Evolutionary conservation across 129 eudicot species (phyloP).

Genomic region (Flaveria robusta): DNA sequence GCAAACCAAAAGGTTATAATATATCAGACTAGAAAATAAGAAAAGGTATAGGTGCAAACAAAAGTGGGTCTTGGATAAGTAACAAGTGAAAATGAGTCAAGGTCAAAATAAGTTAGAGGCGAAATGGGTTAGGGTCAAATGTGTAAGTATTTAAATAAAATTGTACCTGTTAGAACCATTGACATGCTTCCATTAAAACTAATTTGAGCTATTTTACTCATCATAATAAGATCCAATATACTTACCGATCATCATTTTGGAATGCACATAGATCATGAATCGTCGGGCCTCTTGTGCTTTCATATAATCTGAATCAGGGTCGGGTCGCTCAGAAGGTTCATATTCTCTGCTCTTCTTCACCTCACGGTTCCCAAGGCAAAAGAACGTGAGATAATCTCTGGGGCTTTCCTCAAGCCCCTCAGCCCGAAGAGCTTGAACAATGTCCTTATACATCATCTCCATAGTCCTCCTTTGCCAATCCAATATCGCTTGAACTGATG

Average conservation of each 20-base stretch:
- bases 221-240: background rate
- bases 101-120: background rate
- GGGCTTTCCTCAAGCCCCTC: slow-evolving; percentile 68
- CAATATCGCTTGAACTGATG: slow-evolving; percentile 78
- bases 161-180: background rate
- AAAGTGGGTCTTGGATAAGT: background rate
- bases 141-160: background rate
- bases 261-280: slow-evolving; percentile 78
- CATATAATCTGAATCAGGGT: slow-evolving; percentile 51
- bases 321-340: slow-evolving; percentile 69
- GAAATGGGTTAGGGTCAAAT: background rate
- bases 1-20: too few species aligned
- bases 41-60: background rate
- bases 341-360: slow-evolving; percentile 70
- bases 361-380: slow-evolving; percentile 86
- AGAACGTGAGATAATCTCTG: slow-evolving; percentile 70
- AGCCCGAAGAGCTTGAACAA: slow-evolving; percentile 54
- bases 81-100: background rate
- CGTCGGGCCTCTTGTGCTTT: slow-evolving; percentile 81
- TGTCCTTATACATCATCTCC: slow-evolving; percentile 88
- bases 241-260: slow-evolving; percentile 89
- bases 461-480: slow-evolving; percentile 90
- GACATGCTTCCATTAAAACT: background rate
- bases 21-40: too few species aligned
- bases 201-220: background rate